A percentile compares a stretch with the other conserved stretches of the same genome.
Conservation (phyloP, 176 grass and related monocot genomes). For the Triticum monococcum region DNA sequence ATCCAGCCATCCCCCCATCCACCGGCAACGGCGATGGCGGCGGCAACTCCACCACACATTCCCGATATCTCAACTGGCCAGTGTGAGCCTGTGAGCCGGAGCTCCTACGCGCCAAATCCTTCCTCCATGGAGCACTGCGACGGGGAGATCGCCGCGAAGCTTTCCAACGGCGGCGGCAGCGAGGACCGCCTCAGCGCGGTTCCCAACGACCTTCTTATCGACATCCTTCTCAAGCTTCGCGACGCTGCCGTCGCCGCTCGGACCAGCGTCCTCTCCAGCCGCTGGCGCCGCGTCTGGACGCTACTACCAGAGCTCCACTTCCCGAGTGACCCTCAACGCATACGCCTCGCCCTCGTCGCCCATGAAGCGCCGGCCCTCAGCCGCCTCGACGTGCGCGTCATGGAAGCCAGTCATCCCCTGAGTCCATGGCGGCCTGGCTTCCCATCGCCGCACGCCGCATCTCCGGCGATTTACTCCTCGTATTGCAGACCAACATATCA, state of each 20-base stretch:
- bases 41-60: too few relatives aligned
- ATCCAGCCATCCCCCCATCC: too few relatives aligned
- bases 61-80: too few relatives aligned
- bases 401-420: neutral
- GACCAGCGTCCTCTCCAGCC: slow-evolving; percentile 7
- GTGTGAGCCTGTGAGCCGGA: neutral
- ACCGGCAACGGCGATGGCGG: too few relatives aligned
- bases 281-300: neutral
- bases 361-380: neutral
- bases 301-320: neutral
- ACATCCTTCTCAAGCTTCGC: neutral
- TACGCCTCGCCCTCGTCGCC: neutral
- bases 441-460: slow-evolving; percentile 1
- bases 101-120: neutral
- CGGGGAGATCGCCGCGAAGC: neutral
- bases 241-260: neutral
- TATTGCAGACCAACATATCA: accelerated
- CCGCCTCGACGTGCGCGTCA: neutral
- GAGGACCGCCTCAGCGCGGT: slow-evolving; percentile 20
- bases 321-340: neutral
- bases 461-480: neutral
- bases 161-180: neutral
- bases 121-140: neutral
- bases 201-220: neutral
- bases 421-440: neutral